phyloP scores from a whole-genome alignment of 495 filamentous ascomycete species.

The Xeromyces bisporus region DNA sequence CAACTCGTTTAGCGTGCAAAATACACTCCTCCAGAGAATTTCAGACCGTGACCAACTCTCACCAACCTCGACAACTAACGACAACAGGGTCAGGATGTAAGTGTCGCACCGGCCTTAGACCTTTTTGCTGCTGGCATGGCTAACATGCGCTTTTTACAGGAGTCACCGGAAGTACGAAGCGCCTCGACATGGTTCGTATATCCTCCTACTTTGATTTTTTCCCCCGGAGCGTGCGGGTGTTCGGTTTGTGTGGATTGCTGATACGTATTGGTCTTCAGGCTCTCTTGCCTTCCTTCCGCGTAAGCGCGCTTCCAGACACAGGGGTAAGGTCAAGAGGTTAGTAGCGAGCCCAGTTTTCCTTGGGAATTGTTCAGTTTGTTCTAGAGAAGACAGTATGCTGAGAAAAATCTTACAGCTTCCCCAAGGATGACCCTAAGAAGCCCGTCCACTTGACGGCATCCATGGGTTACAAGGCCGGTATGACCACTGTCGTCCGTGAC shows the following conservation, averaged over 20 bases:
- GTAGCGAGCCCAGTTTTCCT: conserved; percentile 14
- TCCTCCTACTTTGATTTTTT: no score
- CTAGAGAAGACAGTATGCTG: conserved; percentile 17
- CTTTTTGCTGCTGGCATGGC: no score
- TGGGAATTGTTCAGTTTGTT: background rate
- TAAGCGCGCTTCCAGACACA: conserved; percentile 91
- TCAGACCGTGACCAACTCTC: conserved; percentile 26
- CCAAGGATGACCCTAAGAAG: conserved; percentile 99
- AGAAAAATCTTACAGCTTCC: conserved; percentile 60
- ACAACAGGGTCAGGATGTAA: conserved; percentile 39
- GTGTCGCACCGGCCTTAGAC: conserved; percentile 7
- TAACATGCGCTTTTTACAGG: conserved; percentile 24
- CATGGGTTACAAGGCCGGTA: conserved; percentile 99
- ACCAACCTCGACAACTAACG: conserved; percentile 36
- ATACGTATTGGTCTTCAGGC: conserved; percentile 20
- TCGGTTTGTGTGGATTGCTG: conserved; percentile 16
- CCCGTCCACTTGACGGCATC: conserved; percentile 95
- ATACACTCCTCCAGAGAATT: conserved; percentile 21
- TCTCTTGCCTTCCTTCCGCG: conserved; percentile 92
- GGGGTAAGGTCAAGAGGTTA: conserved; percentile 97
- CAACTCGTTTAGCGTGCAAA: conserved; percentile 31
- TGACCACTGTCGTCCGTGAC: conserved; percentile 99
- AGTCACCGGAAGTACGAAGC: conserved; percentile 78
- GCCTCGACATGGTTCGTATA: conserved; percentile 72
- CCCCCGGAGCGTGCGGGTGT: no score